Evolutionary conservation across 1,139 yeast species (phyloP).

Genomic region (Arxiozyma bovina): DNA sequence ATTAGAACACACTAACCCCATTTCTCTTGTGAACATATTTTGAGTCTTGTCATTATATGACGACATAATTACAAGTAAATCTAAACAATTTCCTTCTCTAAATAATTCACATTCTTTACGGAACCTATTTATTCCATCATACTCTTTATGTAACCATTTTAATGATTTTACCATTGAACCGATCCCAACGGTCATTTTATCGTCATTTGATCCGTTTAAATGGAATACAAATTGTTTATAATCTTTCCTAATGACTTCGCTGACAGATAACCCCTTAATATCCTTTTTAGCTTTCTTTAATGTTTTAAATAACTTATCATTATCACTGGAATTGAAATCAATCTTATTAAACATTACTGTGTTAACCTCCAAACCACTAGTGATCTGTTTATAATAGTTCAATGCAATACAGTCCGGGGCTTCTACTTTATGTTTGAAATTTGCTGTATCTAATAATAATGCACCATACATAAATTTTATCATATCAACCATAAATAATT

Average conservation of each 20-base stretch:
- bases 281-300: conserved; percentile 54
- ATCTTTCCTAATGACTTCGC: conserved; percentile 68
- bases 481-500: conserved; percentile 31
- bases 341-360: no score
- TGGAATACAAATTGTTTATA: conserved; percentile 61
- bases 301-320: conserved; percentile 31
- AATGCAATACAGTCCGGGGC: conserved; percentile 44
- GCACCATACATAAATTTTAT: conserved; percentile 55
- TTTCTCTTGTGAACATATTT: conserved; percentile 46
- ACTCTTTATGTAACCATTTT: conserved; percentile 43
- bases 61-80: conserved; percentile 53
- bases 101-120: conserved; percentile 34
- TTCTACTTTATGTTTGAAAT: conserved; percentile 52
- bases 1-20: conserved; percentile 34
- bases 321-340: conserved; percentile 9
- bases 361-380: conserved; percentile 4
- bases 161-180: conserved; percentile 64
- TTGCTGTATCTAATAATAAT: conserved; percentile 61
- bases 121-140: conserved; percentile 31
- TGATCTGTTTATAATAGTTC: conserved; percentile 30
- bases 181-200: conserved; percentile 47
- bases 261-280: conserved; percentile 47
- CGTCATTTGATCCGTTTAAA: conserved; percentile 25
- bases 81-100: conserved; percentile 38
- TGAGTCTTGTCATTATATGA: conserved; percentile 39